Percentiles rank a stretch among this genome's conserved stretches.
Evolutionary conservation across 2,329 filamentous ascomycete species (phyloP).

Genomic region (Juglanconis juglandina): DNA sequence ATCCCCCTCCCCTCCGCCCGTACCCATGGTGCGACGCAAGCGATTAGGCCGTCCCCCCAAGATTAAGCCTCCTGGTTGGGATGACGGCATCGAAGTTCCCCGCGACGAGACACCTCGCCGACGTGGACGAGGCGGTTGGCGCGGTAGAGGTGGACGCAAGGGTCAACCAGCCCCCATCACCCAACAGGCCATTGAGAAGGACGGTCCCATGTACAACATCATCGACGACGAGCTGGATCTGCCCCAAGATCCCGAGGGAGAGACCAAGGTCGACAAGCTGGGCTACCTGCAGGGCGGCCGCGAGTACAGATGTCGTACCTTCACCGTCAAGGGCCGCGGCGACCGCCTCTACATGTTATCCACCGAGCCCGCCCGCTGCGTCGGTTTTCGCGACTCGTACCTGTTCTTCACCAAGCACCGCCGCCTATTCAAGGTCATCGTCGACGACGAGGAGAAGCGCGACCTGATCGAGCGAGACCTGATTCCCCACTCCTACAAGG

Average conservation of each 20-base stretch:
- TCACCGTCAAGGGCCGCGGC: slow-evolving; percentile 80
- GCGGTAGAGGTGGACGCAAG: slow-evolving; percentile 61
- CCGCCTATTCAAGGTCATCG: slow-evolving; percentile 95
- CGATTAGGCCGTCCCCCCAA: slow-evolving; percentile 84
- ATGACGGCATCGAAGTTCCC: slow-evolving; percentile 56
- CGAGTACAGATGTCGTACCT: slow-evolving; percentile 93
- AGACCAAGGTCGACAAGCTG: slow-evolving; percentile 87
- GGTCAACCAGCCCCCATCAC: slow-evolving; percentile 72
- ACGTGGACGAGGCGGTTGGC: slow-evolving; percentile 69
- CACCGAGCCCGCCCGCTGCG: slow-evolving; percentile 92
- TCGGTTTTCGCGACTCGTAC: slow-evolving; percentile 96
- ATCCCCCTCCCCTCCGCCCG: slow-evolving; percentile 54
- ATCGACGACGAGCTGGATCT: slow-evolving; percentile 87
- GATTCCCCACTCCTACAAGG: slow-evolving; percentile 98
- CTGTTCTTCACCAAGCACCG: slow-evolving; percentile 98
- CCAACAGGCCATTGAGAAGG: slow-evolving; percentile 86
- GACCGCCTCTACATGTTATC: slow-evolving; percentile 96
- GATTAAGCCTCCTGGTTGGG: slow-evolving; percentile 77
- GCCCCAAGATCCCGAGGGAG: slow-evolving; percentile 81
- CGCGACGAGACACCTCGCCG: slow-evolving; percentile 57
- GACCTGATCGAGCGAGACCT: slow-evolving; percentile 94
- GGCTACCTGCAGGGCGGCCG: slow-evolving; percentile 79
- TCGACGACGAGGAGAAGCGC: slow-evolving; percentile 94
- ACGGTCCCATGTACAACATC: slow-evolving; percentile 88
- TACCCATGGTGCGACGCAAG: slow-evolving; percentile 66